phyloP scores from a whole-genome alignment of 805 yeast genomes.

The Kuraishia piskuri region DNA sequence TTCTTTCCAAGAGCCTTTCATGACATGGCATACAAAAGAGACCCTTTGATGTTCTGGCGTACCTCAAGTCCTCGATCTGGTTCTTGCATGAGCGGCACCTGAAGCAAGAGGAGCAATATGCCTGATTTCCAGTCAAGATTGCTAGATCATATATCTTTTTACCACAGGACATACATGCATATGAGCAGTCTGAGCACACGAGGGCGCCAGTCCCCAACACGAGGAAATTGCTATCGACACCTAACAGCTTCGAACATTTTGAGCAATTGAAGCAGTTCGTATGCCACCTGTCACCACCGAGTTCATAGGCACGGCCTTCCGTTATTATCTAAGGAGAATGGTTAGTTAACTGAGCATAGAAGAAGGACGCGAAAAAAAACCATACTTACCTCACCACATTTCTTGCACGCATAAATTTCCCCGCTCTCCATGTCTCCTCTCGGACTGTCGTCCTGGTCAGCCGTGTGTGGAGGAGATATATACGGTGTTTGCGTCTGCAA shows the following conservation, averaged over 20 bases:
- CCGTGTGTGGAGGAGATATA: neutral
- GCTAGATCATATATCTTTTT: constrained; percentile 90
- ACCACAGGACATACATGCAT: constrained; percentile 76
- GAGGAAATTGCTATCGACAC: constrained; percentile 81
- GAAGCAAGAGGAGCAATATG: constrained; percentile 87
- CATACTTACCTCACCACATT: constrained; percentile 2
- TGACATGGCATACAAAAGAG: constrained; percentile 91
- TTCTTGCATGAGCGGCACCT: constrained; percentile 81
- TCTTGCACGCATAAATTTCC: neutral
- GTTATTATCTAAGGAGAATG: constrained; percentile 36
- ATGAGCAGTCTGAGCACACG: constrained; percentile 89
- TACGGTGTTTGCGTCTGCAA: neutral
- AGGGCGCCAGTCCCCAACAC: constrained; percentile 90
- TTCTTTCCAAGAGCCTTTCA: constrained; percentile 68
- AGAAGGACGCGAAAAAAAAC: neutral
- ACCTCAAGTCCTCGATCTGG: constrained; percentile 79
- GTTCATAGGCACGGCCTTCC: constrained; percentile 92
- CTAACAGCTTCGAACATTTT: constrained; percentile 68
- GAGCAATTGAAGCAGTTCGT: constrained; percentile 87
- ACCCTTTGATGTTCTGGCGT: constrained; percentile 90
- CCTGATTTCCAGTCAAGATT: constrained; percentile 89
- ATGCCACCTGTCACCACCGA: constrained; percentile 96
- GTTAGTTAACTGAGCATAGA: neutral
- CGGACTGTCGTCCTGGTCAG: neutral
- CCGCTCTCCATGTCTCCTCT: neutral